Base-by-base conservation (phyloP, 2,329 filamentous ascomycete species). In the Aspergillus calidoustus region DNA sequence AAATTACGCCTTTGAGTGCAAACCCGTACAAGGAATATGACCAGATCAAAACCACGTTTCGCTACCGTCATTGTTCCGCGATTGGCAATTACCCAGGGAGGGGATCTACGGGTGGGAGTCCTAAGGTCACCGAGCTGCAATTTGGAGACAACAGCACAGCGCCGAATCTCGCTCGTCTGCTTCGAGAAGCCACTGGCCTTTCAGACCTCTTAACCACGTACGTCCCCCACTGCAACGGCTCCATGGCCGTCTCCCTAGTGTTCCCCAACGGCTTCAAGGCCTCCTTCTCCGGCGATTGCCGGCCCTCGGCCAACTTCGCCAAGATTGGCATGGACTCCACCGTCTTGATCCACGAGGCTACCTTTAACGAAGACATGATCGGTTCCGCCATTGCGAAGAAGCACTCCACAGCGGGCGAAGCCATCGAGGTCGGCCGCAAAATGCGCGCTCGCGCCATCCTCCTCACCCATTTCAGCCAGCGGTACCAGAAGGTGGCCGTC, bases 381-480 rank as follows among this genome's bases (percentile, higher is more conserved):
- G 86, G 84, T 17, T 93, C 97, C 71, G 95, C 95, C 4, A 74
- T 84, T 30, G 91, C 90, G 55, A 99, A 99, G 86, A 93, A 90
- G 72, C 95, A 99, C 80, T 91, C 86, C 44, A 99, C 95, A 8
- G 91, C 93, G 64, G 86, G 86, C 15, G 95, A 99, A 79, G 95
- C 95, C 1, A 84, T 99, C 3, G 83, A 82, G 49, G 85, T 98
- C 3, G 94, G 90, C 1, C 83, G 85, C 13, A 79, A 82, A 50
- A 99, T 99, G 95, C 78, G 85, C 30, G 95, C 93, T 0, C 86
- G 89, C 66, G 84, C 91, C 17, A 89, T 95, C 17, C 80, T 99
- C 59, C 83, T 99, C 53, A 99, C 95, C 7, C 95, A 99, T 76
- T 99, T 99, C 78, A 93, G 89, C 59, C 95, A 99, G 80, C 85